Conservation (phyloP, 306 rosid genomes). For the Crotalaria pallida region DNA sequence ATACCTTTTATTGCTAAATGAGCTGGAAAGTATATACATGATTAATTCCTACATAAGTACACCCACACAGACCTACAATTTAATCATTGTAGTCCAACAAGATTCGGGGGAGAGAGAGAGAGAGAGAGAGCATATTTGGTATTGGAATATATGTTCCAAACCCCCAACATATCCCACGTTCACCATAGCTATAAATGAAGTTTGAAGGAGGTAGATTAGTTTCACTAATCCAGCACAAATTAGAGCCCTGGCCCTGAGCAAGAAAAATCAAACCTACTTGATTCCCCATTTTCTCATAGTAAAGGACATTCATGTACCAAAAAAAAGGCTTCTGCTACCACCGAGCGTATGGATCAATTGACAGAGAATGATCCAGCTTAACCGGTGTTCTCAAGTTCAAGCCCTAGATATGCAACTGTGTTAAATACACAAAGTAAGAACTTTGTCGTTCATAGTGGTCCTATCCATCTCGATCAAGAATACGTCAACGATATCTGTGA, state of each 20-base stretch:
- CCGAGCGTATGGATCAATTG: too few relatives aligned
- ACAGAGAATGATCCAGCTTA: too few relatives aligned
- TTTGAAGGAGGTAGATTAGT: neutral
- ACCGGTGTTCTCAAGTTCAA: too few relatives aligned
- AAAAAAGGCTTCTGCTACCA: too few relatives aligned
- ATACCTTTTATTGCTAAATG: neutral
- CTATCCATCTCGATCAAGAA: too few relatives aligned
- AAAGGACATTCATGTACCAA: neutral
- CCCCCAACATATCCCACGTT: constrained; percentile 1
- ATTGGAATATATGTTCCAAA: neutral
- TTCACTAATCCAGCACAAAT: neutral
- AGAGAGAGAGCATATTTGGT: neutral
- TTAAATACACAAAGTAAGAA: too few relatives aligned
- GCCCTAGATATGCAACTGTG: too few relatives aligned
- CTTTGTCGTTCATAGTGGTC: too few relatives aligned
- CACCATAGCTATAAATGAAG: neutral
- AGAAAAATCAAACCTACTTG: constrained; percentile 4
- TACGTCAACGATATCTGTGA: too few relatives aligned
- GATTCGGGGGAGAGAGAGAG: neutral
- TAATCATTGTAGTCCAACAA: neutral
- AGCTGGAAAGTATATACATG: neutral
- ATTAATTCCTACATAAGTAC: constrained; percentile 2
- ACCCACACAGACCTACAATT: neutral
- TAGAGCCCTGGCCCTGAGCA: neutral
- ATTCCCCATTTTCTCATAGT: constrained; percentile 1